Conservation (phyloP, 345 rosid genomes). For the Dimocarpus longan region DNA sequence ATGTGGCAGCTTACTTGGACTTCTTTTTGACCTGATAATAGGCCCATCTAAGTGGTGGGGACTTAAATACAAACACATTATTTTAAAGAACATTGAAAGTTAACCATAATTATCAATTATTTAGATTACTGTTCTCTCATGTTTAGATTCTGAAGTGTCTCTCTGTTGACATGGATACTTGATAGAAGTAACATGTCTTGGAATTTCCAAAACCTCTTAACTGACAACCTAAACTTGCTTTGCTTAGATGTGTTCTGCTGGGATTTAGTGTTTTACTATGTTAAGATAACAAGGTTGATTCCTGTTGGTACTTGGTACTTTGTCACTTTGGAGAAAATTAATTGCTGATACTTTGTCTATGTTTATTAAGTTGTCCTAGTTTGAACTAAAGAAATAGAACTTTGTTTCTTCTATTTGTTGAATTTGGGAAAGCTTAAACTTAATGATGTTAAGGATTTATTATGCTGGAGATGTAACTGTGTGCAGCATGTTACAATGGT, state of each 20-base stretch:
- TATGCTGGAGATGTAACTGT: background rate
- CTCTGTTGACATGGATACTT: background rate
- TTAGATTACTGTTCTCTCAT: no score
- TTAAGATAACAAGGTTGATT: no score
- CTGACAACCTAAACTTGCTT: background rate
- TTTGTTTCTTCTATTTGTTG: background rate
- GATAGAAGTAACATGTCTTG: background rate
- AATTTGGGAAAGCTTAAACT: background rate
- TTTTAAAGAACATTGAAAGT: no score
- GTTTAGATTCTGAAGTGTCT: background rate
- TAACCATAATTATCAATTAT: no score
- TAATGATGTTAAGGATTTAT: background rate
- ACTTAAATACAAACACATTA: no score
- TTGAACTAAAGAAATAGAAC: background rate
- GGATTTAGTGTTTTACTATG: background rate
- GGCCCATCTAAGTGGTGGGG: no score
- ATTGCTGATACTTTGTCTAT: background rate
- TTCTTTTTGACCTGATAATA: no score
- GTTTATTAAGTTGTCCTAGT: background rate
- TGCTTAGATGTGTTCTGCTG: background rate
- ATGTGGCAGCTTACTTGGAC: no score
- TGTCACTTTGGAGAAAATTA: background rate
- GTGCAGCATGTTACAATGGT: background rate
- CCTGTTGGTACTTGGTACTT: background rate
- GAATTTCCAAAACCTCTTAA: background rate